These are phyloP conservation scores for Nigrospora sphaerica DNA, from an alignment of 2,329 filamentous ascomycete species.

Conservation along the genomic window DNA sequence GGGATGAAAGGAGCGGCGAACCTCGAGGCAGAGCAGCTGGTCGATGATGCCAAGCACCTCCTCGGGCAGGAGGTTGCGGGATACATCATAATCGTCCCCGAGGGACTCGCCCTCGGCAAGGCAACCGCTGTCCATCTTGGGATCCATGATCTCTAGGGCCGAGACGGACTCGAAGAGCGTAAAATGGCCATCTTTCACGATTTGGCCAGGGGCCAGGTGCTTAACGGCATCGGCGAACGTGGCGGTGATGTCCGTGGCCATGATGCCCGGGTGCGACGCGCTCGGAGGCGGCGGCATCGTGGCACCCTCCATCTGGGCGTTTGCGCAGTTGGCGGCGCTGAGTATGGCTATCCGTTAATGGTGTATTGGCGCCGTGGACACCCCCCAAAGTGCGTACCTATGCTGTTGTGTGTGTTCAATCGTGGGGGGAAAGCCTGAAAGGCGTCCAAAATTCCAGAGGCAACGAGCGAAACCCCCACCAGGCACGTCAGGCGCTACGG, in stretches of 20 bases:
- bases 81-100: constrained; percentile 75
- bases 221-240: constrained; percentile 46
- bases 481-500: too few relatives aligned
- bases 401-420: too few relatives aligned
- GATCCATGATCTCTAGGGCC: constrained; percentile 94
- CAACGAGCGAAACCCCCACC: too few relatives aligned
- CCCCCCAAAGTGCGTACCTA: too few relatives aligned
- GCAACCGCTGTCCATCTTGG: constrained; percentile 96
- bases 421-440: too few relatives aligned
- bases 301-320: constrained; percentile 12
- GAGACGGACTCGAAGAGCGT: constrained; percentile 92
- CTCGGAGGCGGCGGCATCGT: constrained; percentile 27
- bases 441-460: too few relatives aligned
- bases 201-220: constrained; percentile 65
- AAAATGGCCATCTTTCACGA: constrained; percentile 91
- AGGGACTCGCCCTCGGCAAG: constrained; percentile 71
- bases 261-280: constrained; percentile 39
- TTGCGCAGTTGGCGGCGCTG: constrained; percentile 1
- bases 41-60: constrained; percentile 93
- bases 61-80: constrained; percentile 59
- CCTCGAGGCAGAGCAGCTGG: constrained; percentile 82
- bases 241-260: constrained; percentile 51
- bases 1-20: constrained; percentile 26
- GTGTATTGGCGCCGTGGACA: too few relatives aligned
- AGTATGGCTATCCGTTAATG: too few relatives aligned